These are phyloP conservation scores for Alliaria petiolata DNA, from an alignment of 345 rosid genomes.

Conservation along the genomic window DNA sequence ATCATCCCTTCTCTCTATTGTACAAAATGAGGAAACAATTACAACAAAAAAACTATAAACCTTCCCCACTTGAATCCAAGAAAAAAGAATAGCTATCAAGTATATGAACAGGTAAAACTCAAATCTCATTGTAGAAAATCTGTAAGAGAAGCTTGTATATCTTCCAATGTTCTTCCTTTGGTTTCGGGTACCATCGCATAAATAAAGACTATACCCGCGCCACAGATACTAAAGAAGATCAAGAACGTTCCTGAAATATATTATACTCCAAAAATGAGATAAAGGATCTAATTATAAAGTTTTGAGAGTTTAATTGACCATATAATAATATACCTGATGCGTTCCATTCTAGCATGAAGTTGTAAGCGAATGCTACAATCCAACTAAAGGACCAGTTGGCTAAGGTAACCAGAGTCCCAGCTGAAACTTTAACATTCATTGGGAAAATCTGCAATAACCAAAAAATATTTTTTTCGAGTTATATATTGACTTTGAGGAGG, in stretches of 20 bases:
- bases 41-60: conserved; percentile 21
- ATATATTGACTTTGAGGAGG: neutral
- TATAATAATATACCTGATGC: conserved; percentile 39
- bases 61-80: neutral
- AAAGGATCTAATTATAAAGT: neutral
- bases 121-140: conserved; percentile 26
- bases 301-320: neutral
- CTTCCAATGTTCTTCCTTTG: conserved; percentile 58
- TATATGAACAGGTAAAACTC: neutral
- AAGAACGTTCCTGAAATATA: conserved; percentile 53
- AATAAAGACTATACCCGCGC: conserved; percentile 32
- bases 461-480: neutral
- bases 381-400: conserved; percentile 44
- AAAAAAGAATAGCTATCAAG: neutral
- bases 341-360: conserved; percentile 51
- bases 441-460: conserved; percentile 41
- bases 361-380: conserved; percentile 47
- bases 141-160: conserved; percentile 45
- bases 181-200: conserved; percentile 60
- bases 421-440: conserved; percentile 53
- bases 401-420: conserved; percentile 48
- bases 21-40: conserved; percentile 4
- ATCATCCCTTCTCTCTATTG: conserved; percentile 3
- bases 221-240: conserved; percentile 33
- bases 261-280: neutral